Evolutionary conservation across 208 protist species (phyloP).

Genomic region (Naegleria lovaniensis): DNA sequence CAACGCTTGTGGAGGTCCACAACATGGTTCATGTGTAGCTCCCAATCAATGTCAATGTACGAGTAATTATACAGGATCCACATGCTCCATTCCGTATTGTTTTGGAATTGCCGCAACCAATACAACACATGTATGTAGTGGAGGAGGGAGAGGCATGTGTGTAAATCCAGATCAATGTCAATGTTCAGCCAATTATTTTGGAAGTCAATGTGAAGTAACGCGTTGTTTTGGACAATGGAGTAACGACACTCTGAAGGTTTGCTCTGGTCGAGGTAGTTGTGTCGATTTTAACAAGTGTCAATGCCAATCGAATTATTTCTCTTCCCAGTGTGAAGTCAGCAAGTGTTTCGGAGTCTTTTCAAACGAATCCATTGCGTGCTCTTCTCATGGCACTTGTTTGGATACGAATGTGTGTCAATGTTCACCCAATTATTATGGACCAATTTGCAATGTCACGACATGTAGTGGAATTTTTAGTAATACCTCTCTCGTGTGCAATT

Average conservation of each 20-base stretch:
- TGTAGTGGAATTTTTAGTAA: not conserved
- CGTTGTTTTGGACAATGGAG: no score
- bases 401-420: not conserved
- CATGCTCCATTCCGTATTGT: not conserved
- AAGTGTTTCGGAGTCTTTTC: not conserved
- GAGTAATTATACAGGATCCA: not conserved
- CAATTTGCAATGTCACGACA: not conserved
- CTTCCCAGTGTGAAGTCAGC: no score
- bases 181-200: not conserved
- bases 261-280: no score
- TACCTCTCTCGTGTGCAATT: not conserved
- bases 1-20: not conserved
- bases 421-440: not conserved
- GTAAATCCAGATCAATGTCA: no score
- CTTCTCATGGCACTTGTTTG: not conserved
- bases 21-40: slow-evolving; percentile 8
- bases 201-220: not conserved
- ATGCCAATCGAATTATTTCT: no score
- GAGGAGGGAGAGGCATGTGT: not conserved
- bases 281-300: no score
- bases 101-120: not conserved
- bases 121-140: not conserved
- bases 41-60: not conserved
- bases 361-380: not conserved
- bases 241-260: no score